Evolutionary conservation across 495 filamentous ascomycete species (phyloP).

Genomic region (Aspergillus hancockii): DNA sequence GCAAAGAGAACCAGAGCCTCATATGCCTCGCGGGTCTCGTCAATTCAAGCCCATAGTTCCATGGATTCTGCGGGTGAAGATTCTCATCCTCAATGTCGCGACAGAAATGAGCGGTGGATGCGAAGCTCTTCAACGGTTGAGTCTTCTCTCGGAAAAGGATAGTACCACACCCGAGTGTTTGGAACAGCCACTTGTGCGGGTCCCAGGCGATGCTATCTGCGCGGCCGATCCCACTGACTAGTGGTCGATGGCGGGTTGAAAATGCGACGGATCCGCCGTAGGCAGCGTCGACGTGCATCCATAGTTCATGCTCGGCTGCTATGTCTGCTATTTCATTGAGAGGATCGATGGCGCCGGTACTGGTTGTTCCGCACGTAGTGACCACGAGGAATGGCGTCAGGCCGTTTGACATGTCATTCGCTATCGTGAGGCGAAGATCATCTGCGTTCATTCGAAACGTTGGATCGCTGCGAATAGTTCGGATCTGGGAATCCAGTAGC

Average conservation of each 20-base stretch:
- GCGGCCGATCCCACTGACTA: conserved; percentile 10
- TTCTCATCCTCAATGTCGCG: not conserved
- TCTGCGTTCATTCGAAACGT: conserved; percentile 16
- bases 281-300: conserved; percentile 28
- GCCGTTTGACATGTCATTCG: conserved; percentile 15
- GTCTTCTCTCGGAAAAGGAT: conserved; percentile 17
- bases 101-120: not conserved
- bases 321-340: conserved; percentile 17
- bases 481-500: conserved; percentile 16
- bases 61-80: not conserved
- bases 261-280: conserved; percentile 30
- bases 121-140: conserved; percentile 2
- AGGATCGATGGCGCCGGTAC: conserved; percentile 30
- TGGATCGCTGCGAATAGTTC: too few relatives aligned
- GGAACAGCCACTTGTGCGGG: conserved; percentile 37
- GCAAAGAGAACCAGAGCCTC: conserved; percentile 10
- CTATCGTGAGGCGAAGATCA: conserved; percentile 11
- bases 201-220: conserved; percentile 34
- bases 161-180: conserved; percentile 27
- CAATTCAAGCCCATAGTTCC: conserved; percentile 3
- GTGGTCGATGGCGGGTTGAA: conserved; percentile 12
- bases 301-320: conserved; percentile 8
- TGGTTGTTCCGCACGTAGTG: conserved; percentile 28
- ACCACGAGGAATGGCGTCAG: conserved; percentile 24
- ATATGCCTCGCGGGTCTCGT: conserved; percentile 11